phyloP scores from a whole-genome alignment of 1,284 basidiomycete genomes.

The Phlebopus sp. region DNA sequence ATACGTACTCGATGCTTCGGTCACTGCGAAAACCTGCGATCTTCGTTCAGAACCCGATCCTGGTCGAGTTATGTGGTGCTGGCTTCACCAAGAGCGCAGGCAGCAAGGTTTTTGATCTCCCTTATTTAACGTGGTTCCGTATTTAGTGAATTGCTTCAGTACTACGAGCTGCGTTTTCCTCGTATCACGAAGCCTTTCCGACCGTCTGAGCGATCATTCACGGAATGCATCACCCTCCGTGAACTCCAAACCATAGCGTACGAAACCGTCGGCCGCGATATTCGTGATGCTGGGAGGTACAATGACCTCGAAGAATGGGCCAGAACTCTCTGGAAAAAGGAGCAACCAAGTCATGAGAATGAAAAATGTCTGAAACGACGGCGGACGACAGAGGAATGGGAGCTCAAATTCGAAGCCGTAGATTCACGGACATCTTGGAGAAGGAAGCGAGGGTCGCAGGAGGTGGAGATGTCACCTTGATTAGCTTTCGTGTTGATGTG shows the following conservation, averaged over 20 bases:
- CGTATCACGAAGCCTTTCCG: slow-evolving; percentile 69
- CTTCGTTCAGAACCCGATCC: slow-evolving; percentile 60
- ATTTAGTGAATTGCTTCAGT: slow-evolving; percentile 38
- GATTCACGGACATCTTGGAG: slow-evolving; percentile 19
- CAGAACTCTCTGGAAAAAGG: slow-evolving; percentile 26
- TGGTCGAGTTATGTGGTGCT: slow-evolving; percentile 76
- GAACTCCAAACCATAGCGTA: slow-evolving; percentile 52
- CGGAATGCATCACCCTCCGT: slow-evolving; percentile 46
- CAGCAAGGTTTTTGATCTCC: slow-evolving; percentile 45
- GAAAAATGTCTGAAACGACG: slow-evolving; percentile 16
- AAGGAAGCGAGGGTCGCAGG: slow-evolving; percentile 18
- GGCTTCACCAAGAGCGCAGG: slow-evolving; percentile 69
- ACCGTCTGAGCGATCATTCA: slow-evolving; percentile 59
- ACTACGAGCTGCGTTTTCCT: slow-evolving; percentile 82
- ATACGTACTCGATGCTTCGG: slow-evolving; percentile 48
- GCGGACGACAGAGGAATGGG: slow-evolving; percentile 25
- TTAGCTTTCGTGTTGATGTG: too few species aligned
- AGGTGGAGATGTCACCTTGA: slow-evolving; percentile 31
- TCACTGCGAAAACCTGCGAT: slow-evolving; percentile 53
- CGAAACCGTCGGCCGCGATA: slow-evolving; percentile 48
- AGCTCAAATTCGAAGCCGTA: slow-evolving; percentile 25
- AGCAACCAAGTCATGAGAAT: slow-evolving; percentile 5
- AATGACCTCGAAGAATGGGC: slow-evolving; percentile 39
- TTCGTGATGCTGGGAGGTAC: slow-evolving; percentile 25
- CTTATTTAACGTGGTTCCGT: background rate